Evolutionary conservation across 1,284 basidiomycete genomes (phyloP), one percentile per base, ranked within the genome.

Genomic region (Pseudozyma sp.): DNA sequence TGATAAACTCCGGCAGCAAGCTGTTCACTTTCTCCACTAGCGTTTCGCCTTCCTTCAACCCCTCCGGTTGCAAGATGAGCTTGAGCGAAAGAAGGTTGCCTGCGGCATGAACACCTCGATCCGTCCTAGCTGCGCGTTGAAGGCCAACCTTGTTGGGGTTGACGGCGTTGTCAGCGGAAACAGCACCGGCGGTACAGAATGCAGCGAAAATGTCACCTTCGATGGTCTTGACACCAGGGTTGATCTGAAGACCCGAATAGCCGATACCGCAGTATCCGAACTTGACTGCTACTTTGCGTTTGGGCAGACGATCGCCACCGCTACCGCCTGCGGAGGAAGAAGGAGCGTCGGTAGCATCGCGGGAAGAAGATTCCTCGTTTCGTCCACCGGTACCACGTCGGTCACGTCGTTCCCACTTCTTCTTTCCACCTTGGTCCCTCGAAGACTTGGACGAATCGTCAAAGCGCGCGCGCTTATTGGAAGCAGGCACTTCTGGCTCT

Each of bases 71-170:
- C 10, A 85, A 59, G 50, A 85, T 85, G 31, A 85, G 65, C 52
- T 85, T 85, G n/a, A 85, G 63, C 10, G 73, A 77, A 25, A 82
- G 91, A 34, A 94, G 88, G 84, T 99, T 99, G 12, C 95, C 93
- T 8, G 95, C 95, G 6, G 97, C 97, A 83, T 98, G 95, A 6
- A 99, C 97, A 18, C 97, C 97, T 1, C 95, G 93, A 85, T 99
- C 97, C 0, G 97, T 99, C 2, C 97, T 88, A 7, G 97, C 97
- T 2, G 96, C 93, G 42, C 97, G 90, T 48, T 91, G 91, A 13
- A 99, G 89, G 52, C 89, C 90, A 56, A 95, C 94, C 87, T 98
- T 98, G 53, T 90, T 90, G 34, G 94, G 93, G 85, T 97, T 92
- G 69, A 93, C 90, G 0, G 95, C 91, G 81, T 99, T 99, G 82